These are phyloP conservation scores for Penicillium paxilli DNA, from an alignment of 495 filamentous ascomycete genomes.

Conservation along the genomic window DNA sequence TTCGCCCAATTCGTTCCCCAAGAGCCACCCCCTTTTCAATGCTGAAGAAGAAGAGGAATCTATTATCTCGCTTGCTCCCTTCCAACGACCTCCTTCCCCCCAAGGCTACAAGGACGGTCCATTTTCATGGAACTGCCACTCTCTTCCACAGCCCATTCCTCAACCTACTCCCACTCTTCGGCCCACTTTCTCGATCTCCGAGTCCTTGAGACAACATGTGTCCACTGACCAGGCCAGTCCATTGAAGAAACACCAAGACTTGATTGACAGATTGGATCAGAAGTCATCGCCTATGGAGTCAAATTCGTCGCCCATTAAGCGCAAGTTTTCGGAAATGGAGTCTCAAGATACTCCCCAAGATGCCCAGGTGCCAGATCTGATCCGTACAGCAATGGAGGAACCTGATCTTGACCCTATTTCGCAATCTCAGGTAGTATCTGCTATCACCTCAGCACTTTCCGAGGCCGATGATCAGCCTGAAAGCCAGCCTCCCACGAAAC, in stretches of 20 bases:
- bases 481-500: conserved; percentile 32
- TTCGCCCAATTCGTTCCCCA: too few relatives aligned
- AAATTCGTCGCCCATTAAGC: conserved; percentile 22
- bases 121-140: neutral
- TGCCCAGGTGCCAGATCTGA: conserved; percentile 1
- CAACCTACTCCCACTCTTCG: neutral
- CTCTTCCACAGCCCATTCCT: neutral
- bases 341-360: conserved; percentile 2
- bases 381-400: conserved; percentile 23
- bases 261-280: neutral
- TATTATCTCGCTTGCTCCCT: neutral
- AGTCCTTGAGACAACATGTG: neutral
- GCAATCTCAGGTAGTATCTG: conserved; percentile 10
- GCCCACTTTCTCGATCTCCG: neutral
- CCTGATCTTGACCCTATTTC: conserved; percentile 22
- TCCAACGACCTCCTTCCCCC: neutral
- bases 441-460: conserved; percentile 18
- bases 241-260: neutral
- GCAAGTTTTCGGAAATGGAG: conserved; percentile 38
- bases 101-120: neutral
- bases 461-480: neutral
- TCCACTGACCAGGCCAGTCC: neutral
- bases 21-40: too few relatives aligned
- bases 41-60: too few relatives aligned
- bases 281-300: neutral